Percentiles rank a stretch among this genome's conserved stretches.
These are phyloP conservation scores for Jackrogersella multiformis DNA, from an alignment of 495 filamentous ascomycete genomes.

Conservation along the genomic window DNA sequence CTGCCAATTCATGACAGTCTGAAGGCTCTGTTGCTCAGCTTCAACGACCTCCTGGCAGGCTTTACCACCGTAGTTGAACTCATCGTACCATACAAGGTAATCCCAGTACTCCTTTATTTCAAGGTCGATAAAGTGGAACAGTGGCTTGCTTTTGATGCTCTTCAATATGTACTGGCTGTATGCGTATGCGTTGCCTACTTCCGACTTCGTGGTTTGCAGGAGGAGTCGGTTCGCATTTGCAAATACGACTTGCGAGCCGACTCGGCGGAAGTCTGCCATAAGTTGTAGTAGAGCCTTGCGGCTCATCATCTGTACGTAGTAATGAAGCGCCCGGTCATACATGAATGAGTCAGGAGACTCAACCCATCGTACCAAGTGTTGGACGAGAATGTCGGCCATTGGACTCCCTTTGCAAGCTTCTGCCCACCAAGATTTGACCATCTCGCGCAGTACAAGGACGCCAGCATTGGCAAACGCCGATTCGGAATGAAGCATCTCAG, in stretches of 20 bases:
- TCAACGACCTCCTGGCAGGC: constrained; percentile 86
- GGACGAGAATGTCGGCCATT: constrained; percentile 98
- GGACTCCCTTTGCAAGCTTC: constrained; percentile 89
- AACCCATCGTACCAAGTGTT: constrained; percentile 97
- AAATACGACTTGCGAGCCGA: constrained; percentile 93
- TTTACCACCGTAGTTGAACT: constrained; percentile 97
- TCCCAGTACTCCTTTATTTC: constrained; percentile 99
- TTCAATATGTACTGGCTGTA: constrained; percentile 98
- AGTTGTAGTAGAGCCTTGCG: constrained; percentile 95
- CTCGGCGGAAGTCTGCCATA: constrained; percentile 95
- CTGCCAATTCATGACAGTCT: constrained; percentile 98
- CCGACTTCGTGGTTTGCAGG: constrained; percentile 94
- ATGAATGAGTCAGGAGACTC: constrained; percentile 90
- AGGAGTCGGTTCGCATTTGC: constrained; percentile 88
- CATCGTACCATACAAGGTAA: constrained; percentile 99
- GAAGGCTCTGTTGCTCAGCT: constrained; percentile 81
- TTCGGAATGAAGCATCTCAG: constrained; percentile 81
- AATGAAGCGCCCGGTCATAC: constrained; percentile 94
- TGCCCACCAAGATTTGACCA: constrained; percentile 98
- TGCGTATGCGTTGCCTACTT: constrained; percentile 96
- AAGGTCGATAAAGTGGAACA: constrained; percentile 97
- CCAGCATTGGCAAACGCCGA: constrained; percentile 93
- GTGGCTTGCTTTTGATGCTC: constrained; percentile 90
- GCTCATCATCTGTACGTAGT: constrained; percentile 98
- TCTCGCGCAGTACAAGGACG: constrained; percentile 88